A percentile compares a stretch with the other conserved stretches of the same genome.
These are phyloP conservation scores for Brassica napus DNA, from an alignment of 345 rosid genomes.

Conservation along the genomic window Da-Ae NC_063437.1:1638001-1638500, in stretches of 20 bases:
- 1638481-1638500: constrained; percentile 79
- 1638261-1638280: constrained; percentile 35
- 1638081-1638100: constrained; percentile 85
- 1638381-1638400: constrained; percentile 94
- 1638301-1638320: constrained; percentile 46
- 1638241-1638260: constrained; percentile 36
- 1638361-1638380: constrained; percentile 61
- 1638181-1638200: constrained; percentile 39
- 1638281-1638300: constrained; percentile 42
- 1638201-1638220: constrained; percentile 45
- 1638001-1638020: constrained; percentile 83
- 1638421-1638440: constrained; percentile 47
- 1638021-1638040: constrained; percentile 79
- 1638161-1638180: constrained; percentile 76
- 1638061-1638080: constrained; percentile 76
- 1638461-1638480: constrained; percentile 79
- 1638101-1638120: constrained; percentile 66
- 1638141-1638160: constrained; percentile 81
- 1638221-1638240: constrained; percentile 67
- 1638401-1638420: constrained; percentile 59
- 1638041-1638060: constrained; percentile 81
- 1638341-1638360: constrained; percentile 68
- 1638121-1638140: constrained; percentile 94
- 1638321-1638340: constrained; percentile 78
- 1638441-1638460: constrained; percentile 65